phyloP scores from a whole-genome alignment of 805 yeast species.

The Candida chilensis region DNA sequence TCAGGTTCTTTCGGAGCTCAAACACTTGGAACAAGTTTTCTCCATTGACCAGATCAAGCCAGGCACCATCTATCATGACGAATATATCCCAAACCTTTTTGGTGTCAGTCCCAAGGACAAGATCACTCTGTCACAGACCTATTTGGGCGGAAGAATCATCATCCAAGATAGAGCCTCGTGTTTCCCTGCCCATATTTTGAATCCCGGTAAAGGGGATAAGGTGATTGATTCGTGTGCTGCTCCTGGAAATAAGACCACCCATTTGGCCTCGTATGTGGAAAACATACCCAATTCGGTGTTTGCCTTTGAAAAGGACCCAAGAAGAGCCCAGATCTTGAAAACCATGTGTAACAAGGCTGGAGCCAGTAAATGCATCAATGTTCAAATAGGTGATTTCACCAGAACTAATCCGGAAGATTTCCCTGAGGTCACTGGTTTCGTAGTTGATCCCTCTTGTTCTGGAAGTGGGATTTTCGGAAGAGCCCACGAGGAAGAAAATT shows the following conservation, averaged over 20 bases:
- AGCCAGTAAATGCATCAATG: conserved; percentile 27
- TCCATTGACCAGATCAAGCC: conserved; percentile 31
- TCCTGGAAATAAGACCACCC: conserved; percentile 97
- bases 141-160: conserved; percentile 68
- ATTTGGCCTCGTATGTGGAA: conserved; percentile 62
- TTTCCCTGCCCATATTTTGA: conserved; percentile 82
- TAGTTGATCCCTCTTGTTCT: conserved; percentile 96
- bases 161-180: conserved; percentile 97
- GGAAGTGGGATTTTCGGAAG: conserved; percentile 98
- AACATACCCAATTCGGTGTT: conserved; percentile 33
- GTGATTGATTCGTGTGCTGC: conserved; percentile 96
- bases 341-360: conserved; percentile 81
- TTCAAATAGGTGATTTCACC: conserved; percentile 65
- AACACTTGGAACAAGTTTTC: conserved; percentile 34
- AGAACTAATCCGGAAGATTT: conserved; percentile 47
- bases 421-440: conserved; percentile 61
- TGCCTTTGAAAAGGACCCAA: conserved; percentile 84
- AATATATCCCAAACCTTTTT: conserved; percentile 62
- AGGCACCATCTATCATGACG: conserved; percentile 67
- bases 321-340: conserved; percentile 58
- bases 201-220: conserved; percentile 48
- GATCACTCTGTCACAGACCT: conserved; percentile 58
- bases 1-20: conserved; percentile 28
- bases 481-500: conserved; percentile 43
- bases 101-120: conserved; percentile 77